Conservation (phyloP, 148 eudicot genomes). For the Fagopyrum esculentum region DNA sequence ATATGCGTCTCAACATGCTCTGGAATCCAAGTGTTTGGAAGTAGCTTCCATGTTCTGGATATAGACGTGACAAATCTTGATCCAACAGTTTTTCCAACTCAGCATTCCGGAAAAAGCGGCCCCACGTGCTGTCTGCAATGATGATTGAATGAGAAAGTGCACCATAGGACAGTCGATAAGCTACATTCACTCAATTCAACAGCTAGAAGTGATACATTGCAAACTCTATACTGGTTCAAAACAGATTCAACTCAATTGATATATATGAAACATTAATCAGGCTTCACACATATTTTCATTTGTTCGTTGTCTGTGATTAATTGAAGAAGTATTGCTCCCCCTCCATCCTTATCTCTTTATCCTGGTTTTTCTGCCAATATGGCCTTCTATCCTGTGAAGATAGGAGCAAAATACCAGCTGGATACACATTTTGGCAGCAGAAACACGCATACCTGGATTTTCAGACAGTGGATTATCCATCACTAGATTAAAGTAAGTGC, state of each 20-base stretch:
- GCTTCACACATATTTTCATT: background rate
- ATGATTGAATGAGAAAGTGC: background rate
- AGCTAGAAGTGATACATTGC: too few relatives aligned
- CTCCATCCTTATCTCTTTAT: background rate
- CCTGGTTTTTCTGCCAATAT: background rate
- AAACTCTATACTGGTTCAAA: too few relatives aligned
- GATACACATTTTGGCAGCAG: background rate
- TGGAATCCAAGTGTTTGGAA: slow-evolving; percentile 91
- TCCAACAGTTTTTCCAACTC: slow-evolving; percentile 92
- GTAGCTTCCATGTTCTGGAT: slow-evolving; percentile 92
- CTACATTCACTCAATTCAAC: too few relatives aligned
- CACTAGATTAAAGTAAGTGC: slow-evolving; percentile 48
- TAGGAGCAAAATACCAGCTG: background rate
- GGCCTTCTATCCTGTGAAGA: background rate
- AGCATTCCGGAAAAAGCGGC: slow-evolving; percentile 88
- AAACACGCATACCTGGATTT: slow-evolving; percentile 55
- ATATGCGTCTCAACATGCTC: slow-evolving; percentile 77
- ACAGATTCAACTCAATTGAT: too few relatives aligned
- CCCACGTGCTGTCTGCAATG: slow-evolving; percentile 90
- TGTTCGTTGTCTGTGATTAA: background rate
- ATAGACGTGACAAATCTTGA: slow-evolving; percentile 92
- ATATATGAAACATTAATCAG: background rate
- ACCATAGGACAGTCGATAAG: too few relatives aligned
- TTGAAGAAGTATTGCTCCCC: background rate
- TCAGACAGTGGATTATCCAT: slow-evolving; percentile 92